Evolutionary conservation across 202 grass and related monocot genomes (phyloP).

Genomic region (Elaeis oleifera): DNA sequence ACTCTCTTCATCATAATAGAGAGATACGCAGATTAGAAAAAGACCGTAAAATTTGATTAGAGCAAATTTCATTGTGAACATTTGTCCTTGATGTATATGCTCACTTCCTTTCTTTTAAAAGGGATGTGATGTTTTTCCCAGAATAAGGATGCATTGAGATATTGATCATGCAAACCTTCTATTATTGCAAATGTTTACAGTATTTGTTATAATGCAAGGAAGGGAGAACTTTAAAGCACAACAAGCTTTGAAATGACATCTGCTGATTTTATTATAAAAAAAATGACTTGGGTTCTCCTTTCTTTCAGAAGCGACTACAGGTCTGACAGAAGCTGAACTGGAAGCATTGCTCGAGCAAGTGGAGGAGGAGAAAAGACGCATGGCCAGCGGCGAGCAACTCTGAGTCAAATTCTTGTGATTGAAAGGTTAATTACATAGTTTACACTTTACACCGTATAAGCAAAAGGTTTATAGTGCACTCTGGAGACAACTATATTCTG

Average conservation of each 20-base stretch:
- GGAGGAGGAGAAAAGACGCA: slow-evolving; percentile 67
- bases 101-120: too few relatives aligned
- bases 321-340: slow-evolving; percentile 72
- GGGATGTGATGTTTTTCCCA: too few relatives aligned
- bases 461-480: too few relatives aligned
- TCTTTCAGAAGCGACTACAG: slow-evolving; percentile 74
- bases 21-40: too few relatives aligned
- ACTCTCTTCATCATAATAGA: too few relatives aligned
- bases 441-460: too few relatives aligned
- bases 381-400: slow-evolving; percentile 24
- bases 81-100: too few relatives aligned
- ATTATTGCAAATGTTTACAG: not conserved
- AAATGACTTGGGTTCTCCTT: not conserved
- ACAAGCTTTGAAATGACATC: not conserved
- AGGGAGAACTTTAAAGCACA: not conserved
- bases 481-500: too few relatives aligned
- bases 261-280: not conserved
- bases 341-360: slow-evolving; percentile 80
- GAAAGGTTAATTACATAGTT: not conserved
- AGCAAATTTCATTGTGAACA: too few relatives aligned
- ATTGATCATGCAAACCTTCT: too few relatives aligned
- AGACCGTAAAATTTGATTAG: too few relatives aligned
- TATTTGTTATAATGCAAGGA: not conserved
- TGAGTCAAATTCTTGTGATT: not conserved
- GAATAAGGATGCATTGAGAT: too few relatives aligned